Evolutionary conservation across 805 yeast genomes (phyloP), one percentile per base, ranked within the genome.

Genomic region (Maudiozyma serrabonitensis): DNA sequence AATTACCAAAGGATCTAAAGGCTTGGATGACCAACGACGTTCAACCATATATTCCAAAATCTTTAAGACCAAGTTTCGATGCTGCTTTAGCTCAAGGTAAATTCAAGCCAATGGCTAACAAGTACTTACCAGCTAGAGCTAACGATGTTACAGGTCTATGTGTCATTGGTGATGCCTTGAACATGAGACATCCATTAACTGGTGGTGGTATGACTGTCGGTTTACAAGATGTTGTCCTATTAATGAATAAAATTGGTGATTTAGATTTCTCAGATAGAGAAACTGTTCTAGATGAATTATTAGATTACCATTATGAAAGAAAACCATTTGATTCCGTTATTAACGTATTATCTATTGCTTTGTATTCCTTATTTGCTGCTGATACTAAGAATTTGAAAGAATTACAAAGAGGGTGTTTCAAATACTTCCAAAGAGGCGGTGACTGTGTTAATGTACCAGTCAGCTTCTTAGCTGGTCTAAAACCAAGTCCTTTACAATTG

Each of bases 161-260:
- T 37, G 75, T 91, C 56, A 63, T 93, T 35, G 99, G 99, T 45
- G 99, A 93, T 66, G 87, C 99, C 1, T 74, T 90, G 57, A 93
- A 93, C 67, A 93, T 93, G 97, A 78, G 99, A 65, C 99, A 93
- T 66, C 99, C 99, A 26, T 76, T 93, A 53, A 93, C 98, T 1
- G 99, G 99, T 47, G 99, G 99, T 55, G 99, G 99, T 53, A 93
- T 93, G 99, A 89, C 98, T 25, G 99, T 93, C 41, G 97, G 96
- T 2, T 72, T 93, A 52, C 86, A 82, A 62, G 99, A 93, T 67
- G 73, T 89, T 43, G 80, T 86, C 18, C 75, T 77, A 56, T 68
- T 86, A 39, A 72, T 93, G 47, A 84, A 48, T 59, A 75, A 47
- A 60, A 64, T 67, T 32, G 69, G 67, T 52, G 63, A 64, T 39